phyloP scores from a whole-genome alignment of 129 eudicot species.

The Tagetes patula region DNA sequence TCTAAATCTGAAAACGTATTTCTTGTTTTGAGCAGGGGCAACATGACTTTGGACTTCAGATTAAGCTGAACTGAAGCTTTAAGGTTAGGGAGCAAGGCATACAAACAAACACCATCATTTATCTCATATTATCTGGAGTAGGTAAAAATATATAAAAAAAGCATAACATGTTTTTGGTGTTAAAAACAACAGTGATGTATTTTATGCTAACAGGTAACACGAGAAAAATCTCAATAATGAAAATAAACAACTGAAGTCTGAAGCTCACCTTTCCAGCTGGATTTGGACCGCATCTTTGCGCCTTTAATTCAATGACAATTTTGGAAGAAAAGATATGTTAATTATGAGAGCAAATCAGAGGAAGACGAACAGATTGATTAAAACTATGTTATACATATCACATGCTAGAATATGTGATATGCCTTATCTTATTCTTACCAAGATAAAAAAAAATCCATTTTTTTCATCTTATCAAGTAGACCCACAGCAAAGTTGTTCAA shows the following conservation, averaged over 20 bases:
- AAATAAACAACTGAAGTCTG: background rate
- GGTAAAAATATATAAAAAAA: background rate
- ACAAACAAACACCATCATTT: slow-evolving; percentile 22
- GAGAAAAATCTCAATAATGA: slow-evolving; percentile 3
- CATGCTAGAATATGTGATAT: too few species aligned
- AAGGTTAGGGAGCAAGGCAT: background rate
- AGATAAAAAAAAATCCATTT: too few species aligned
- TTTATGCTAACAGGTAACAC: slow-evolving; percentile 21
- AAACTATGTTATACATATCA: background rate
- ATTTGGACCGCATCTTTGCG: slow-evolving; percentile 84
- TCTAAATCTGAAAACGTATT: background rate
- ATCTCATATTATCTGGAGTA: background rate
- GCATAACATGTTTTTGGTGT: background rate
- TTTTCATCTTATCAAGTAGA: too few species aligned
- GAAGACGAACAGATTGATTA: slow-evolving; percentile 11
- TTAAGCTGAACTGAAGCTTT: slow-evolving; percentile 8
- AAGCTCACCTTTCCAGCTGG: slow-evolving; percentile 83
- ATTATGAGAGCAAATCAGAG: slow-evolving; percentile 14
- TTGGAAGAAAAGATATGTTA: slow-evolving; percentile 20
- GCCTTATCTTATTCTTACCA: too few species aligned
- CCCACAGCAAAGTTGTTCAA: too few species aligned
- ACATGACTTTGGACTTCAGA: slow-evolving; percentile 6
- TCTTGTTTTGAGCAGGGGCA: background rate
- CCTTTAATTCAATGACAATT: slow-evolving; percentile 43
- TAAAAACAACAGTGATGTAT: slow-evolving; percentile 8